phyloP scores from a whole-genome alignment of 1,139 yeast species.

The Kazachstania sp. region DNA sequence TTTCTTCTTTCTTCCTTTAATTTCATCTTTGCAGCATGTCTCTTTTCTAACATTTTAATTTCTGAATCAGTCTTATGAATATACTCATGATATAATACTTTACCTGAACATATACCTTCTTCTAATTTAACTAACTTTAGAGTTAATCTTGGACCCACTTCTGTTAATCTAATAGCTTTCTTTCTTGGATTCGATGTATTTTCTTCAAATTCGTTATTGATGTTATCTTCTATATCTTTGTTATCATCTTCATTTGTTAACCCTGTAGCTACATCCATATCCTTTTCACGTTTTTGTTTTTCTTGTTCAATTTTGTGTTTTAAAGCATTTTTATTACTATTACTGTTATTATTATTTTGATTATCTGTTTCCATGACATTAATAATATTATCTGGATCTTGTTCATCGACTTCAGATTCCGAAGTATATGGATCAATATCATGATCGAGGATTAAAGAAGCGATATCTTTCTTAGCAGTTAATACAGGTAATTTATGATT shows the following conservation, averaged over 20 bases:
- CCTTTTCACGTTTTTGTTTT: constrained; percentile 9
- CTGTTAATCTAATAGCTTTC: constrained; percentile 86
- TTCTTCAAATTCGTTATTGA: background rate
- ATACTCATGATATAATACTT: constrained; percentile 72
- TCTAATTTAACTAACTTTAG: constrained; percentile 77
- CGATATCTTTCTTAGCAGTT: constrained; percentile 58
- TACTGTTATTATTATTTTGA: constrained; percentile 9
- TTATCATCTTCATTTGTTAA: constrained; percentile 13
- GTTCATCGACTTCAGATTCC: constrained; percentile 89
- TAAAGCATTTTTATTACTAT: constrained; percentile 6
- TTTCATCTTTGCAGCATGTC: constrained; percentile 53
- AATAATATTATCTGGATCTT: constrained; percentile 81
- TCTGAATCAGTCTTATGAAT: constrained; percentile 58
- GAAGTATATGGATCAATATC: constrained; percentile 72
- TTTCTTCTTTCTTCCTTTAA: constrained; percentile 66
- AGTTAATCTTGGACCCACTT: constrained; percentile 85
- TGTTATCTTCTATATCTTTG: constrained; percentile 13
- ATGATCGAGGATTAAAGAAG: constrained; percentile 76
- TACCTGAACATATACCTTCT: constrained; percentile 83
- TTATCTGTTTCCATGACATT: constrained; percentile 45
- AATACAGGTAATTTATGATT: constrained; percentile 72
- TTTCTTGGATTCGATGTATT: constrained; percentile 37
- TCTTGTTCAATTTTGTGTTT: constrained; percentile 11
- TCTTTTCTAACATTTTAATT: constrained; percentile 51
- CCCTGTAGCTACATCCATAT: constrained; percentile 3